phyloP scores from a whole-genome alignment of 2,329 filamentous ascomycete species.

The Diaporthe sp. region DNA sequence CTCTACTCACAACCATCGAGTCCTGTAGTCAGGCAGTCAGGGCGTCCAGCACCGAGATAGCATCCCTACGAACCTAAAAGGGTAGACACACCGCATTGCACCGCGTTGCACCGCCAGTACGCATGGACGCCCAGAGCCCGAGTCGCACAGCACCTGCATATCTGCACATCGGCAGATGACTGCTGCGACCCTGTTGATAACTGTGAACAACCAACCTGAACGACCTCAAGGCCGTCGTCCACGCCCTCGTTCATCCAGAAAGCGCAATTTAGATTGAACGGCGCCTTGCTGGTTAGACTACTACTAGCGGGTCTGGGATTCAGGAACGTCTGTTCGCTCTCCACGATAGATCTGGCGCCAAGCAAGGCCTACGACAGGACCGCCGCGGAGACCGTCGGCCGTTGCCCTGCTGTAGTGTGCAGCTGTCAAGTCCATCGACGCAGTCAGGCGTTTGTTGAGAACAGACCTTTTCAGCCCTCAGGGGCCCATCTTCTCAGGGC shows the following conservation, averaged over 20 bases:
- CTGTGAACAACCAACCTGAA: not conserved
- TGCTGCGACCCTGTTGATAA: not conserved
- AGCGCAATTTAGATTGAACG: not conserved
- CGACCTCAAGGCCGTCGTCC: not conserved
- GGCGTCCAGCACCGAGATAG: not conserved
- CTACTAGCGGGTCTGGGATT: not conserved
- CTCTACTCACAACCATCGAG: not conserved
- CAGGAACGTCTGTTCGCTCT: conserved; percentile 11
- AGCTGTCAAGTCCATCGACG: conserved; percentile 1
- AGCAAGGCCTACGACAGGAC: not conserved
- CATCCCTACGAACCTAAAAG: not conserved
- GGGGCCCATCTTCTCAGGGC: not conserved
- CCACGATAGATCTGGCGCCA: not conserved
- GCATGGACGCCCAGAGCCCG: not conserved
- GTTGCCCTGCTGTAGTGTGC: conserved; percentile 17
- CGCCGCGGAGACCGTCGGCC: conserved; percentile 10
- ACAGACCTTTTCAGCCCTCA: conserved; percentile 9
- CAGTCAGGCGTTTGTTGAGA: not conserved
- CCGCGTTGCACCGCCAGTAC: not conserved
- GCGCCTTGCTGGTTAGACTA: not conserved
- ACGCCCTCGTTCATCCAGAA: not conserved
- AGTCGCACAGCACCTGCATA: conserved; percentile 5
- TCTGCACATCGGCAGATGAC: not conserved
- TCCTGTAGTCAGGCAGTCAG: not conserved
- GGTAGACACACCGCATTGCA: not conserved